These are phyloP conservation scores for Nakazawaea wickerhamii DNA, from an alignment of 805 yeast species.

Conservation along the genomic window DNA sequence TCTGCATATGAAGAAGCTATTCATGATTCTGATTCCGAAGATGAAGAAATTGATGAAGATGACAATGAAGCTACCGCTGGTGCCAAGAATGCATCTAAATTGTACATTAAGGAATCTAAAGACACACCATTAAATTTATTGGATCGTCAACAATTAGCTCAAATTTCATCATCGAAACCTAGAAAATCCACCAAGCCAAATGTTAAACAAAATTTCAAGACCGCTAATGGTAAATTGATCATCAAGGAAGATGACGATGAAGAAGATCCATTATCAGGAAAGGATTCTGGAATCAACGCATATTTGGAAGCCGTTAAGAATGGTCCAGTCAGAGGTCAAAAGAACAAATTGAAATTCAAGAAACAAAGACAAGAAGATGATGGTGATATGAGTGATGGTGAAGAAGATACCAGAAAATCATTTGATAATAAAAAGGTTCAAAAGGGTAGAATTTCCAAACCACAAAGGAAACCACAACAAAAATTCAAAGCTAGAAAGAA, in stretches of 20 bases:
- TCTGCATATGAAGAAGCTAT: constrained; percentile 93
- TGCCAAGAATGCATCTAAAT: constrained; percentile 33
- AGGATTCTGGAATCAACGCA: constrained; percentile 70
- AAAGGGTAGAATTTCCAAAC: constrained; percentile 20
- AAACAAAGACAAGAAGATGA: constrained; percentile 11
- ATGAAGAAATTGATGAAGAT: constrained; percentile 40
- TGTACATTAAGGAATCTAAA: constrained; percentile 68
- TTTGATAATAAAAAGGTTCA: constrained; percentile 19
- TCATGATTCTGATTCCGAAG: constrained; percentile 62
- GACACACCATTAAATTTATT: constrained; percentile 83
- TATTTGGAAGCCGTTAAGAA: constrained; percentile 90
- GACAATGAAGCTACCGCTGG: constrained; percentile 13
- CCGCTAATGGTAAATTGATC: constrained; percentile 63
- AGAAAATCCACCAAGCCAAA: constrained; percentile 45
- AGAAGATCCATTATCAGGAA: constrained; percentile 44
- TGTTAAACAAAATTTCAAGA: constrained; percentile 39
- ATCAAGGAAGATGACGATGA: constrained; percentile 48
- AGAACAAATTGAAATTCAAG: constrained; percentile 53
- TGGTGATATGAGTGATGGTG: constrained; percentile 38
- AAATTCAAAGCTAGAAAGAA: constrained; percentile 57
- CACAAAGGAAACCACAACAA: constrained; percentile 29
- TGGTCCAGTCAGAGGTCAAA: constrained; percentile 92
- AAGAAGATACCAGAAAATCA: constrained; percentile 12
- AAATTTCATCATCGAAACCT: constrained; percentile 86
- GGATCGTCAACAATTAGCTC: constrained; percentile 79